Evolutionary conservation across 2,329 filamentous ascomycete genomes (phyloP).

Genomic region (Pseudogymnoascus sp.): DNA sequence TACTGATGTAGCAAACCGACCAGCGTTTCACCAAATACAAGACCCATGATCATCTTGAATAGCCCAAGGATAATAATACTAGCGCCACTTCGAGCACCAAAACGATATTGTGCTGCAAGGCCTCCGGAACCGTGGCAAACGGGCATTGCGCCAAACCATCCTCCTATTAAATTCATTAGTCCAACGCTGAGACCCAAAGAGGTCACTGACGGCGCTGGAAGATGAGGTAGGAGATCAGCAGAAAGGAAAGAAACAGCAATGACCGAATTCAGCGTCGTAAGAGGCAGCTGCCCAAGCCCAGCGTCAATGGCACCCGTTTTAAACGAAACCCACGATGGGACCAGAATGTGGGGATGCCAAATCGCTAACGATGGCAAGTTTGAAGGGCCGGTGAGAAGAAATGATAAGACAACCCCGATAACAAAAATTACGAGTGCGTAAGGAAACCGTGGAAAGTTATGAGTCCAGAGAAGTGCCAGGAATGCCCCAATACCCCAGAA

Average conservation of each 20-base stretch:
- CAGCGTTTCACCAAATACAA: constrained; percentile 69
- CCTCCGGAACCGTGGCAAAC: constrained; percentile 90
- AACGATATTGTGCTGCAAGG: constrained; percentile 81
- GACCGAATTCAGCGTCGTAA: constrained; percentile 88
- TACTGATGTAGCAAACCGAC: constrained; percentile 63
- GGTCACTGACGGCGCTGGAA: constrained; percentile 64
- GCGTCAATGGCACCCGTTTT: constrained; percentile 47
- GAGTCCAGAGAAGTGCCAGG: constrained; percentile 60
- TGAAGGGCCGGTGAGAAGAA: constrained; percentile 34
- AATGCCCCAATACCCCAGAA: constrained; percentile 72
- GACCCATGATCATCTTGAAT: constrained; percentile 67
- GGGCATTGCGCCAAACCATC: constrained; percentile 93
- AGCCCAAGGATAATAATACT: constrained; percentile 73
- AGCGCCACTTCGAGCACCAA: constrained; percentile 81
- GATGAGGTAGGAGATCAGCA: constrained; percentile 64
- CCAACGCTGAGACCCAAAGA: constrained; percentile 75
- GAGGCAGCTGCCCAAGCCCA: constrained; percentile 70
- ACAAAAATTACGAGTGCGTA: constrained; percentile 70
- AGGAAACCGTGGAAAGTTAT: constrained; percentile 58
- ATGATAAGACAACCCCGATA: constrained; percentile 59
- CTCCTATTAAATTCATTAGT: constrained; percentile 73
- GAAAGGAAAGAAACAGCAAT: constrained; percentile 79
- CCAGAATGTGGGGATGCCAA: constrained; percentile 50
- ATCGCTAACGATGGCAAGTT: constrained; percentile 46
- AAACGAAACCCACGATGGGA: constrained; percentile 41